A percentile compares a stretch with the other conserved stretches of the same genome.
Conservation (phyloP, 2,329 filamentous ascomycete species). For the Hansfordia pulvinata region DNA sequence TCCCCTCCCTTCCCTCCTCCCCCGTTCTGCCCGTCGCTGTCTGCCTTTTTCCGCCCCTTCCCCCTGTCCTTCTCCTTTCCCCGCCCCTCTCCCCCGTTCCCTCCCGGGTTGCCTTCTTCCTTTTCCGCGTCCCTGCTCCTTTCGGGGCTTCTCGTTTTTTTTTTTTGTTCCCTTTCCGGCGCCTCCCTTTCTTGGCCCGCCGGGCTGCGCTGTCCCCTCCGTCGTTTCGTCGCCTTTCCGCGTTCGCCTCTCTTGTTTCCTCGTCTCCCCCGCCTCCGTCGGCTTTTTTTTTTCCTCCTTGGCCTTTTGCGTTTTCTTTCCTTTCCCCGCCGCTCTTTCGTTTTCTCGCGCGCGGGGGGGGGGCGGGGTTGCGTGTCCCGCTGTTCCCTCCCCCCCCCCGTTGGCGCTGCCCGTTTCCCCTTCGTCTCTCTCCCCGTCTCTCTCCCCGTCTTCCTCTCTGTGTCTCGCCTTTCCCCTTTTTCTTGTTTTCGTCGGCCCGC, state of each 20-base stretch:
- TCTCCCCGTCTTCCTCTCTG: no score
- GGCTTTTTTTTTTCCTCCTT: conserved; percentile 8
- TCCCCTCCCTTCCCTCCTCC: no score
- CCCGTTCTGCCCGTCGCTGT: conserved; percentile 8
- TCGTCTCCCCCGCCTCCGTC: conserved; percentile 4
- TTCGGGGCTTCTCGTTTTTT: neutral
- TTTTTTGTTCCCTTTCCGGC: conserved; percentile 1
- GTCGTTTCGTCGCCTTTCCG: conserved; percentile 4
- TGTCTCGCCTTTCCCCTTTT: no score
- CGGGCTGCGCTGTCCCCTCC: conserved; percentile 7
- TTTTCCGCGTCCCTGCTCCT: neutral
- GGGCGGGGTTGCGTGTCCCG: no score
- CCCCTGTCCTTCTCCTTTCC: conserved; percentile 2
- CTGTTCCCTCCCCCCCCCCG: no score
- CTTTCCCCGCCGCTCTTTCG: no score
- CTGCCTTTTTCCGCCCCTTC: conserved; percentile 2
- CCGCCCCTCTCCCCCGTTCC: conserved; percentile 1
- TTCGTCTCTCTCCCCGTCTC: no score
- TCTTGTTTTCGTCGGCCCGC: no score
- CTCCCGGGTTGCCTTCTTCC: conserved; percentile 3
- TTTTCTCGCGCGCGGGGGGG: no score
- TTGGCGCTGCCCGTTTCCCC: no score
- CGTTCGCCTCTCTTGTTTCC: conserved; percentile 5
- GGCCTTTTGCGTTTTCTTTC: no score
- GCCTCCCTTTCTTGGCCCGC: conserved; percentile 5